Base-by-base conservation (phyloP, 106 monocot genomes). In the Gastrodia elata region DNA sequence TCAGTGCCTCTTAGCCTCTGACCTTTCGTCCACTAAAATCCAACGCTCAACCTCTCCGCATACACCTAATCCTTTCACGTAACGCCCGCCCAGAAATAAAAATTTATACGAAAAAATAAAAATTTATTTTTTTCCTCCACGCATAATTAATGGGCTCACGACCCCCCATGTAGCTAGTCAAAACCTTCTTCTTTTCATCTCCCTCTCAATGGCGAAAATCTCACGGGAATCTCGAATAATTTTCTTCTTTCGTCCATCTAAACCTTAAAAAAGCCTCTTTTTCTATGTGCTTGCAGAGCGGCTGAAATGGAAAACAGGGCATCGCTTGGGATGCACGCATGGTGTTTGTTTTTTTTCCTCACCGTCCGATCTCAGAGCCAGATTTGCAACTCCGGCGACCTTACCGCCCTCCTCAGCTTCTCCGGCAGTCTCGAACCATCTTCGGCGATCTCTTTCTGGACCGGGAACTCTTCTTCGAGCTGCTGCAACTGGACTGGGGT, bases 401-500 rank as follows among this genome's bases (percentile, higher is more conserved):
- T 81, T 6, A 11, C 15, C 0, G 77, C 83, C 3, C 65, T 87
- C 35, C 59, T 20, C 9, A 68, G 68, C 27, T 78, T 87, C 49
- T 32, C 64, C 28, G 14, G 16, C 1, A 78, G 69, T 18, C 78
- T 83, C 27, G 46, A 76, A 16, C 64, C 78, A 34, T 32, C 61
- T 27, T 61, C 14, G 13, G 0, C 30, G 14, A 30, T 73, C 32
- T 52, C 37, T 24, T 68, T 56, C 16, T 83, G 83, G 87, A 48
- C 16, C 58, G 33, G 41, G 20, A 73, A 73, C 22, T 25, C 75
- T 42, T 76, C 76, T 5, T 68, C 77, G 13, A 27, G 43, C 28
- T 87, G 87, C 76, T 87, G 87, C 73, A 18, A n/a, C 40, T 87
- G 87, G 87, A n/a, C 6, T 10, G 87, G 87, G 22, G 78, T 87